Evolutionary conservation across 2,329 filamentous ascomycete species (phyloP).

Genomic region (Cercospora sp.): DNA sequence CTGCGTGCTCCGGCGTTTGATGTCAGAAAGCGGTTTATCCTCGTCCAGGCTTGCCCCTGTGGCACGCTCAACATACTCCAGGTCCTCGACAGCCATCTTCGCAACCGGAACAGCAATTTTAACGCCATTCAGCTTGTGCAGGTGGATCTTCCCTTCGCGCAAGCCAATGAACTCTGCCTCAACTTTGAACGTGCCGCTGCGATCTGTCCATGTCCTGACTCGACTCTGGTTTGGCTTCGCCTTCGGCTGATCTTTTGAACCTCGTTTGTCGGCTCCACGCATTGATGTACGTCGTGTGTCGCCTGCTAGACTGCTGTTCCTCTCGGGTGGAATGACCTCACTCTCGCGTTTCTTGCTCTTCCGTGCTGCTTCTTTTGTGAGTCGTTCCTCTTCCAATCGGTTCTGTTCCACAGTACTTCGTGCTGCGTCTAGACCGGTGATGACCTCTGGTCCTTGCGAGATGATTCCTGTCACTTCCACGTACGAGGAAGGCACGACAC

Average conservation of each 20-base stretch:
- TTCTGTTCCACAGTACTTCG: slow-evolving; percentile 75
- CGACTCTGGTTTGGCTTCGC: slow-evolving; percentile 80
- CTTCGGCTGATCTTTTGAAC: slow-evolving; percentile 52
- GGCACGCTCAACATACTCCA: slow-evolving; percentile 87
- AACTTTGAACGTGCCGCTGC: slow-evolving; percentile 93
- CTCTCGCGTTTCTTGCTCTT: slow-evolving; percentile 54
- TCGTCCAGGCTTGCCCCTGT: slow-evolving; percentile 89
- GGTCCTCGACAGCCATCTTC: slow-evolving; percentile 94
- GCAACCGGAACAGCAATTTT: slow-evolving; percentile 94
- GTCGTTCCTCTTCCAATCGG: slow-evolving; percentile 74
- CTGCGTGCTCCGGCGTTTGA: slow-evolving; percentile 57
- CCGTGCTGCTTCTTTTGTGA: slow-evolving; percentile 77
- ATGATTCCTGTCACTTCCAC: slow-evolving; percentile 79
- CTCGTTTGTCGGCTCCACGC: slow-evolving; percentile 49
- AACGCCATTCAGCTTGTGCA: slow-evolving; percentile 96
- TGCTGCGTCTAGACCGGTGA: slow-evolving; percentile 59
- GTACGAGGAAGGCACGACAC: slow-evolving; percentile 95
- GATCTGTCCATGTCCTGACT: slow-evolving; percentile 90
- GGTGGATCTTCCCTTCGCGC: slow-evolving; percentile 92
- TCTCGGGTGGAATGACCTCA: slow-evolving; percentile 72
- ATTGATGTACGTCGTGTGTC: slow-evolving; percentile 28
- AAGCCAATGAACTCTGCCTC: slow-evolving; percentile 95
- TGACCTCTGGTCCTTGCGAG: slow-evolving; percentile 49
- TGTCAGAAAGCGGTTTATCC: slow-evolving; percentile 87
- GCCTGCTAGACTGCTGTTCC: slow-evolving; percentile 73